Evolutionary conservation across 2,329 filamentous ascomycete species (phyloP).

Genomic region (Fusarium nurragi): DNA sequence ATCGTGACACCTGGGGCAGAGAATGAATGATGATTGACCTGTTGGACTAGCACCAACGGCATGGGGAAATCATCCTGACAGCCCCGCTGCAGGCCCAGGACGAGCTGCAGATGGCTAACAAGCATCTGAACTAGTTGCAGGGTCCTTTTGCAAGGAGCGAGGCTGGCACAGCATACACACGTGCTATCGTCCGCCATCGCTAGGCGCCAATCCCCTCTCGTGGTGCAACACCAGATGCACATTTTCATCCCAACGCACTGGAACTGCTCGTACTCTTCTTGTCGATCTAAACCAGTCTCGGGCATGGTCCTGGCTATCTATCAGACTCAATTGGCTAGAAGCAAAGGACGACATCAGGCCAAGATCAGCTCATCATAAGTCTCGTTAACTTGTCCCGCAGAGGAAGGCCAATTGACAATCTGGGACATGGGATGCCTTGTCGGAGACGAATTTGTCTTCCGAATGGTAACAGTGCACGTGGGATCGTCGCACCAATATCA

Average conservation of each 20-base stretch:
- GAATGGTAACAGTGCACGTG: constrained; percentile 34
- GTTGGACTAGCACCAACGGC: constrained; percentile 23
- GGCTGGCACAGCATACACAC: constrained; percentile 31
- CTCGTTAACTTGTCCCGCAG: constrained; percentile 36
- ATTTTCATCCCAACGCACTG: constrained; percentile 34
- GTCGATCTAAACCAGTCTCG: constrained; percentile 35
- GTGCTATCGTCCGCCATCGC: constrained; percentile 37
- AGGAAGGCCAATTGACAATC: constrained; percentile 34
- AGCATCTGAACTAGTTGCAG: constrained; percentile 22
- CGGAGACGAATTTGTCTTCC: constrained; percentile 25
- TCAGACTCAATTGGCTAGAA: constrained; percentile 31
- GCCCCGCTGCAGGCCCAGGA: neutral
- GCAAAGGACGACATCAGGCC: constrained; percentile 15
- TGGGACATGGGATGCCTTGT: constrained; percentile 22
- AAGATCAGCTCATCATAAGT: constrained; percentile 31
- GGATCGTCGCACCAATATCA: constrained; percentile 16
- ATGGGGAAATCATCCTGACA: constrained; percentile 1
- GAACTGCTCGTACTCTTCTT: constrained; percentile 28
- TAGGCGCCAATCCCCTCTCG: constrained; percentile 31
- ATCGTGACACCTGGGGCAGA: constrained; percentile 31
- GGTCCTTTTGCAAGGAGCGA: constrained; percentile 24
- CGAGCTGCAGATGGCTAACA: constrained; percentile 12
- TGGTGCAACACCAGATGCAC: constrained; percentile 18
- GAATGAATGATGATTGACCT: constrained; percentile 32
- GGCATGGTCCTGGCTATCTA: constrained; percentile 19